These are phyloP conservation scores for Chalciporus sp. DNA, from an alignment of 1,284 basidiomycete species.

Conservation along the genomic window DNA sequence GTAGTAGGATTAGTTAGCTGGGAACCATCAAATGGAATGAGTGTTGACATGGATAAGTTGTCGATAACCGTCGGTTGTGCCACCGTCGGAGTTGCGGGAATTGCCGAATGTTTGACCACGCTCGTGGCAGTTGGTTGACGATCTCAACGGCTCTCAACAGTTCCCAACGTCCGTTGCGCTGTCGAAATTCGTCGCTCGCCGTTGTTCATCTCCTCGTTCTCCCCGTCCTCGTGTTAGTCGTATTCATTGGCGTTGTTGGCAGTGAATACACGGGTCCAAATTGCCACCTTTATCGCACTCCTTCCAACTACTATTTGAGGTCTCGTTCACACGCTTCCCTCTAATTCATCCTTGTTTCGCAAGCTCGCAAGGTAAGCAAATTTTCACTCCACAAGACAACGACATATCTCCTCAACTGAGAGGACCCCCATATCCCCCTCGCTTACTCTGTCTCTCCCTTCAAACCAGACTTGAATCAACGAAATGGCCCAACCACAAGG, in stretches of 20 bases:
- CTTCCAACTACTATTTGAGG: conserved; percentile 15
- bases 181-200: conserved; percentile 13
- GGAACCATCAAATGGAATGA: no score
- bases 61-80: conserved; percentile 12
- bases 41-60: no score
- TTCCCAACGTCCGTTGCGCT: neutral
- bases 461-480: conserved; percentile 10
- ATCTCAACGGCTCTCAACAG: conserved; percentile 13
- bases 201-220: conserved; percentile 6
- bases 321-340: conserved; percentile 30
- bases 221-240: conserved; percentile 3
- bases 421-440: neutral
- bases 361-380: conserved; percentile 28
- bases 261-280: conserved; percentile 9
- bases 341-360: conserved; percentile 30
- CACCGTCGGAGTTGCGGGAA: conserved; percentile 37
- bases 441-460: neutral
- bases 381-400: conserved; percentile 25
- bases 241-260: conserved; percentile 11
- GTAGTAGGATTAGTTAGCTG: no score
- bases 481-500: conserved; percentile 77
- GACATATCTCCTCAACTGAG: conserved; percentile 5
- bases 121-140: conserved; percentile 3
- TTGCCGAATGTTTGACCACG: conserved; percentile 20
- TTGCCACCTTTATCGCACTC: conserved; percentile 13